Base-by-base conservation (phyloP, 495 filamentous ascomycete species). In the Penicillium macrosclerotiorum region DNA sequence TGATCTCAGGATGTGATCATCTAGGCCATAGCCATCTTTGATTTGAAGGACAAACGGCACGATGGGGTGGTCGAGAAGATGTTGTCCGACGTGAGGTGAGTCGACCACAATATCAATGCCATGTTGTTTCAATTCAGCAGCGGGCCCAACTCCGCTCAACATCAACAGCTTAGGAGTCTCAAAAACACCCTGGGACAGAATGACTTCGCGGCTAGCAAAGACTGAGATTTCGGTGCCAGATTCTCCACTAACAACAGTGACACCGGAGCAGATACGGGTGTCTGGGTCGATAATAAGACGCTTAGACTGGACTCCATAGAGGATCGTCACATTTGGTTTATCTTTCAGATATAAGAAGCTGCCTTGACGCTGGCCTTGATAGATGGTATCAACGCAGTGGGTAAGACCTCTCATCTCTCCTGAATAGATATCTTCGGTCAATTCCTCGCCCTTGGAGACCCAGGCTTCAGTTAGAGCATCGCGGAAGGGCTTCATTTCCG, bases 1-100 rank as follows among this genome's bases (percentile, higher is more conserved):
- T 12, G 68, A 47, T 17, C 77, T 70, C 3, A 83, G 75, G 4
- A 83, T 54, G 37, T 77, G 67, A 37, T 75, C 60, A 45, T 84
- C 80, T 16, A 82, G 56, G 26, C 72, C 69, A 37, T 60, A 69
- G 9, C 77, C 77, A 40, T 82, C 78, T 50, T 80, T 78, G 42
- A 83, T 55, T 4, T 61, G 64, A 40, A 82, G 69, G 8, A 80
- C 77, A 49, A 80, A 74, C 2, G 80, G 70, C 9, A 81, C 71
- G 51, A 68, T 66, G 1, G 68, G 66, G 50, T 84, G 80, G 52
- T 86, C 81, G 0, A 79, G 62, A 1, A 84, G 70, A 57, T 83
- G 77, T 51, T 79, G 67, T 4, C 81, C 81, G 33, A 84, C 72
- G 18, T 71, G 65, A 12, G 69, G 69, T 1, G 72, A 57, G 6